phyloP scores from a whole-genome alignment of 805 yeast genomes.

The Lachancea nothofagi region DNA sequence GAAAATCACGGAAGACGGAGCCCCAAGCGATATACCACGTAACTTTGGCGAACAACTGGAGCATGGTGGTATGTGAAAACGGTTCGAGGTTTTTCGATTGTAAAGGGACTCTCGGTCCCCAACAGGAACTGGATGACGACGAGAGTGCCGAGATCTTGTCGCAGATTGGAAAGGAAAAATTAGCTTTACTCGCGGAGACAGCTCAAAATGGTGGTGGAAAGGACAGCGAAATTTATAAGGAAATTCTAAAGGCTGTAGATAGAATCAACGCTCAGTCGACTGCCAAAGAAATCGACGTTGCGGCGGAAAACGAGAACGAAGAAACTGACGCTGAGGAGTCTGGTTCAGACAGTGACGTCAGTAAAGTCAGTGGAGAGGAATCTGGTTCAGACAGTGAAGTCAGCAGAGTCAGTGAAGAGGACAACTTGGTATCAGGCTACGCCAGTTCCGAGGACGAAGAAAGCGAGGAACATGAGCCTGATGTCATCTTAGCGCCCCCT shows the following conservation, averaged over 20 bases:
- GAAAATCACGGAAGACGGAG: slow-evolving; percentile 8
- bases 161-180: slow-evolving; percentile 26
- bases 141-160: slow-evolving; percentile 26
- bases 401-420: not conserved
- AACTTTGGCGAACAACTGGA: slow-evolving; percentile 35
- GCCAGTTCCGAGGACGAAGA: slow-evolving; percentile 16
- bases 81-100: slow-evolving; percentile 42
- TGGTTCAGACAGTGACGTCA: too few species aligned
- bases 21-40: slow-evolving; percentile 15
- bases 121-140: slow-evolving; percentile 36
- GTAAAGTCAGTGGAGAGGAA: too few species aligned
- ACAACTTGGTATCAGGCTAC: slow-evolving; percentile 17
- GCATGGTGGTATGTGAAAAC: slow-evolving; percentile 36
- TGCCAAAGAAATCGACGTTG: too few species aligned
- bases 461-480: slow-evolving; percentile 14
- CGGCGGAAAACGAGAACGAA: too few species aligned
- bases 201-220: slow-evolving; percentile 20
- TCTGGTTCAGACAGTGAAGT: too few species aligned
- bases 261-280: too few species aligned
- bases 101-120: slow-evolving; percentile 23
- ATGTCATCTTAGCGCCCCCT: not conserved
- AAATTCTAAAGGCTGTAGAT: slow-evolving; percentile 9
- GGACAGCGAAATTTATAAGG: slow-evolving; percentile 4
- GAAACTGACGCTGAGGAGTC: too few species aligned
- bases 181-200: slow-evolving; percentile 21